Evolutionary conservation across 106 monocot species (phyloP).

Genomic region (Platanthera zijinensis): DNA sequence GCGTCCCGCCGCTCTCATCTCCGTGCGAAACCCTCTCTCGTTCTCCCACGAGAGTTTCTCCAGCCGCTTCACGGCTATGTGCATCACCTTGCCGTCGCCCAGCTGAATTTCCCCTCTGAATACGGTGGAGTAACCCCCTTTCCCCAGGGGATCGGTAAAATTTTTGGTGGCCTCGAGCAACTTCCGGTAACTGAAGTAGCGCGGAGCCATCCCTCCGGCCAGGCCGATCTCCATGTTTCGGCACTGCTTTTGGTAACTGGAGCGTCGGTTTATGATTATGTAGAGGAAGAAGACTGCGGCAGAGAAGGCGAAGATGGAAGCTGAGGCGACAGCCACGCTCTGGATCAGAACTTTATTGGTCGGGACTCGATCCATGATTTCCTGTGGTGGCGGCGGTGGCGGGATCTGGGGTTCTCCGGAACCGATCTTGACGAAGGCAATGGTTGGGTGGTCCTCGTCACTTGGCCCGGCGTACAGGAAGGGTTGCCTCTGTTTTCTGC

Average conservation of each 20-base stretch:
- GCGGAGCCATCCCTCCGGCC: slow-evolving; percentile 4
- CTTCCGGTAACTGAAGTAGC: slow-evolving; percentile 19
- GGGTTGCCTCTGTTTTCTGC: slow-evolving; percentile 35
- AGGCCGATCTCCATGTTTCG: background rate
- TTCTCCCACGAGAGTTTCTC: background rate
- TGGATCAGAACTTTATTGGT: background rate
- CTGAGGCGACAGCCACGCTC: background rate
- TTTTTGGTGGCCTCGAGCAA: slow-evolving; percentile 16
- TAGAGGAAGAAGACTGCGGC: background rate
- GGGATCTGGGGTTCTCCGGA: background rate
- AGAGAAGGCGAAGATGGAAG: background rate
- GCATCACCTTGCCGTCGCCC: background rate
- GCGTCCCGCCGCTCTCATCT: slow-evolving; percentile 24
- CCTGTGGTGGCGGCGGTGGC: background rate
- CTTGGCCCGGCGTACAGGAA: slow-evolving; percentile 19
- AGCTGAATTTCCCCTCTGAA: slow-evolving; percentile 16
- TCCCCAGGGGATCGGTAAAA: slow-evolving; percentile 23
- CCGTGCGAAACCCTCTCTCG: slow-evolving; percentile 24
- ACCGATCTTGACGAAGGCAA: slow-evolving; percentile 9
- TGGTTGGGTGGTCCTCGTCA: background rate
- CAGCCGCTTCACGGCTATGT: slow-evolving; percentile 28
- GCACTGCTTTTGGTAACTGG: background rate
- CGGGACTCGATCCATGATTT: background rate
- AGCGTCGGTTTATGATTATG: background rate
- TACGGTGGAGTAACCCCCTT: slow-evolving; percentile 20